These are phyloP conservation scores for Wickerhamomyces silvicola DNA, from an alignment of 805 yeast genomes.

Conservation along the genomic window DNA sequence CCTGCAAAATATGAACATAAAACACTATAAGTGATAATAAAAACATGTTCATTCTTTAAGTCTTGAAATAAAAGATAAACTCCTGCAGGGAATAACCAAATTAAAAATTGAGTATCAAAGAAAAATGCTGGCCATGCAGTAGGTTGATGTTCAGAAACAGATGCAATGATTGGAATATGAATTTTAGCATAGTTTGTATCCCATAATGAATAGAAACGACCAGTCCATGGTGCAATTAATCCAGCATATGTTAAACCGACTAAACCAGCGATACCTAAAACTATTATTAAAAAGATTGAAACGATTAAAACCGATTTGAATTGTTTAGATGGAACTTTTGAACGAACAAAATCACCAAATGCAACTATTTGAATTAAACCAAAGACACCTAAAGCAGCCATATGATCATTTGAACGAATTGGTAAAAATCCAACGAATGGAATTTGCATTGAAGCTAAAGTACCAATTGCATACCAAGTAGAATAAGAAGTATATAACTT, in stretches of 20 bases:
- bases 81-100: constrained; percentile 99
- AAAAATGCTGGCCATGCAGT: constrained; percentile 99
- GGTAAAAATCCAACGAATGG: constrained; percentile 98
- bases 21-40: constrained; percentile 87
- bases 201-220: constrained; percentile 97
- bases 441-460: constrained; percentile 98
- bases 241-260: constrained; percentile 83
- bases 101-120: constrained; percentile 85
- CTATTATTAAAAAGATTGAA: constrained; percentile 48
- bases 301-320: constrained; percentile 65
- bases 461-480: constrained; percentile 96
- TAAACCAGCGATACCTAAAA: constrained; percentile 63
- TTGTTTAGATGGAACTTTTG: constrained; percentile 63
- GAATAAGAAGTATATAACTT: constrained; percentile 85
- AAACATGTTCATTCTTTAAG: constrained; percentile 84
- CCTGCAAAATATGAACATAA: constrained; percentile 96
- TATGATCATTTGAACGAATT: constrained; percentile 93
- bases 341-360: constrained; percentile 72
- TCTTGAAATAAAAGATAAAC: constrained; percentile 87
- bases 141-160: constrained; percentile 99
- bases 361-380: constrained; percentile 91
- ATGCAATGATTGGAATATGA: constrained; percentile 97
- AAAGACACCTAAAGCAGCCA: constrained; percentile 97
- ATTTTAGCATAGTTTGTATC: constrained; percentile 96
- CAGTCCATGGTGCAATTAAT: constrained; percentile 98